phyloP scores from a whole-genome alignment of 495 filamentous ascomycete genomes.

The Cercophora samala region DNA sequence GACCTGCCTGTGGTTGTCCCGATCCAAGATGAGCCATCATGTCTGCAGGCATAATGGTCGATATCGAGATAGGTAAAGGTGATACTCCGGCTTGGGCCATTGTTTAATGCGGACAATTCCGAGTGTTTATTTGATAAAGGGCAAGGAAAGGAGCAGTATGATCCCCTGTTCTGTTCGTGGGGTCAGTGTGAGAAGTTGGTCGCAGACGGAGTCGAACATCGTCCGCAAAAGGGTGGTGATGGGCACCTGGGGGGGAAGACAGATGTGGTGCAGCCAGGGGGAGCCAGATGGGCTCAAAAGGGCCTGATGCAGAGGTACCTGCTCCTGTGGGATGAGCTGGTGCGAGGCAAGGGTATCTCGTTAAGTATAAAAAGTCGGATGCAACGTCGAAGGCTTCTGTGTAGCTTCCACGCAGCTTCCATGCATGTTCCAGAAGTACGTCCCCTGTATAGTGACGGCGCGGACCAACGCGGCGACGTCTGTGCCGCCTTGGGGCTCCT shows the following conservation, averaged over 20 bases:
- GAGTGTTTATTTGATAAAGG: slow-evolving; percentile 12
- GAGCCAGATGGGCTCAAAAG: slow-evolving; percentile 4
- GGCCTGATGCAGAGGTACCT: slow-evolving; percentile 11
- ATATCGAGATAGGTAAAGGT: slow-evolving; percentile 10
- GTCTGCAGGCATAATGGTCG: slow-evolving; percentile 16
- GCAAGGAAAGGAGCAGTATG: slow-evolving; percentile 9
- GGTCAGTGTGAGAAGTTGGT: slow-evolving; percentile 10
- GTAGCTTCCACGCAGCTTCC: slow-evolving; percentile 16
- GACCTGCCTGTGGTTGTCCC: slow-evolving; percentile 2
- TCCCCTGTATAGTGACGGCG: slow-evolving; percentile 15
- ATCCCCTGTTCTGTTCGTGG: not conserved
- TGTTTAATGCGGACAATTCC: slow-evolving; percentile 15
- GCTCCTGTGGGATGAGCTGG: not conserved
- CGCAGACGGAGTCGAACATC: not conserved
- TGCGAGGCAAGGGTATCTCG: slow-evolving; percentile 7
- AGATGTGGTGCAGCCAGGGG: not conserved
- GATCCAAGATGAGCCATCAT: slow-evolving; percentile 11
- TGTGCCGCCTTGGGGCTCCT: slow-evolving; percentile 2
- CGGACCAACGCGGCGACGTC: slow-evolving; percentile 4
- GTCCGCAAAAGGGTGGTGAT: slow-evolving; percentile 1
- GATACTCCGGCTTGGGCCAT: slow-evolving; percentile 5
- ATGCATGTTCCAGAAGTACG: slow-evolving; percentile 12
- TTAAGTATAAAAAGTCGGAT: slow-evolving; percentile 26
- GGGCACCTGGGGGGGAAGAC: not conserved
- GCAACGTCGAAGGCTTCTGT: slow-evolving; percentile 14